Evolutionary conservation across 2,329 filamentous ascomycete genomes (phyloP).

Genomic region (Monosporascus sp.): DNA sequence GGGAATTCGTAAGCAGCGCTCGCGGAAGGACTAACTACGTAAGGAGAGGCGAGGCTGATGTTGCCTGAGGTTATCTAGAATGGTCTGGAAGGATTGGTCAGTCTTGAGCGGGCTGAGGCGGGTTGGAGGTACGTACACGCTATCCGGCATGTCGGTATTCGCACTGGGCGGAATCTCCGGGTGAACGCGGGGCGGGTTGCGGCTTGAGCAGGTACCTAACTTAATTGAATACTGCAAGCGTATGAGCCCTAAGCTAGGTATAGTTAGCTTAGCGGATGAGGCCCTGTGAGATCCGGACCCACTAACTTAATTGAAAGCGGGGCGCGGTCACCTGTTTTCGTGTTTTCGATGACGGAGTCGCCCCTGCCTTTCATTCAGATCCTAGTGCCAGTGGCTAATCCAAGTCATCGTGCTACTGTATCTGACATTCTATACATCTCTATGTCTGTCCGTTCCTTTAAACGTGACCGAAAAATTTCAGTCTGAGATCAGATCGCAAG

Average conservation of each 20-base stretch:
- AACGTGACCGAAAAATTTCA: too few relatives aligned
- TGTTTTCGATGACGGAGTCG: conserved; percentile 23
- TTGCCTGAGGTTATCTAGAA: background rate
- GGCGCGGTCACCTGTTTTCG: conserved; percentile 21
- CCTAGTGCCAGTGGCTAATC: too few relatives aligned
- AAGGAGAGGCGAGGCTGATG: background rate
- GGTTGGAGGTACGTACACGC: too few relatives aligned
- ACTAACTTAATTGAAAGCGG: background rate
- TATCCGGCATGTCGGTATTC: too few relatives aligned
- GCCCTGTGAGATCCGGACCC: background rate
- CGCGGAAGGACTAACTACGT: background rate
- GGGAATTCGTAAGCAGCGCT: background rate
- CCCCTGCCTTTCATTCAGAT: too few relatives aligned
- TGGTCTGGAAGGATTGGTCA: background rate
- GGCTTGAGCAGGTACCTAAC: background rate
- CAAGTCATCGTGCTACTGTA: background rate
- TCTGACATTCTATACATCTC: background rate
- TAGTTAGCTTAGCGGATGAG: background rate
- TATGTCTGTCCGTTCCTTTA: too few relatives aligned
- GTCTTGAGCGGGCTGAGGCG: too few relatives aligned
- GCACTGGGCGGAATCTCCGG: background rate
- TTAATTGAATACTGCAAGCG: background rate
- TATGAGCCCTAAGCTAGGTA: background rate
- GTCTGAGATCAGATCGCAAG: too few relatives aligned
- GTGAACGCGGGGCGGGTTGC: background rate